Conservation (phyloP, 1,284 basidiomycete genomes). For the Boletus hoseneyae region DNA sequence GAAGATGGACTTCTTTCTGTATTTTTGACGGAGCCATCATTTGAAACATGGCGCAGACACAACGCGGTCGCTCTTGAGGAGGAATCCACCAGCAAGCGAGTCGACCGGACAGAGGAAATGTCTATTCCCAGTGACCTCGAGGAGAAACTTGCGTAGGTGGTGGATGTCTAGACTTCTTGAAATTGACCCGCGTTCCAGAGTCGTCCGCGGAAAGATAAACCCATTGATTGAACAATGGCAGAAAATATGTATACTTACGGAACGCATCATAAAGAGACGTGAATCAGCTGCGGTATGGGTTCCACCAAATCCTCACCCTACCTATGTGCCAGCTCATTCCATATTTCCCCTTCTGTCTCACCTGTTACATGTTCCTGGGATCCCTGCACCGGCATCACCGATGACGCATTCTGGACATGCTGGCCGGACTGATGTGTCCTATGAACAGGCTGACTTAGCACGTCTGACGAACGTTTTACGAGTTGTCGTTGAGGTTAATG, state of each 20-base stretch:
- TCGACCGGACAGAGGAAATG: constrained; percentile 87
- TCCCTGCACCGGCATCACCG: constrained; percentile 20
- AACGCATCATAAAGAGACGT: constrained; percentile 81
- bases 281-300: constrained; percentile 84
- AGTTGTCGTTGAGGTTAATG: constrained; percentile 74
- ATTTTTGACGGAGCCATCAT: constrained; percentile 78
- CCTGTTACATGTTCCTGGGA: constrained; percentile 26
- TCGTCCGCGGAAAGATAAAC: constrained; percentile 67
- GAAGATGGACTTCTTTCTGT: constrained; percentile 79
- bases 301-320: constrained; percentile 57
- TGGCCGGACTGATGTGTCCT: constrained; percentile 20
- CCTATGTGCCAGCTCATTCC: constrained; percentile 66
- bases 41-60: constrained; percentile 85
- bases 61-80: constrained; percentile 75
- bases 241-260: constrained; percentile 78
- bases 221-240: constrained; percentile 88
- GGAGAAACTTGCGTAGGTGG: constrained; percentile 73
- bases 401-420: constrained; percentile 29
- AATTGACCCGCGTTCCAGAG: constrained; percentile 39
- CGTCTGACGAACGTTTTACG: constrained; percentile 78
- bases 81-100: constrained; percentile 76
- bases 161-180: not conserved
- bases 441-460: constrained; percentile 73
- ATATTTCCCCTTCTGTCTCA: constrained; percentile 42
- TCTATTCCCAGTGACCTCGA: constrained; percentile 88